Evolutionary conservation across 139 green algal species (phyloP).

Genomic region (Nannochloris sp.): DNA sequence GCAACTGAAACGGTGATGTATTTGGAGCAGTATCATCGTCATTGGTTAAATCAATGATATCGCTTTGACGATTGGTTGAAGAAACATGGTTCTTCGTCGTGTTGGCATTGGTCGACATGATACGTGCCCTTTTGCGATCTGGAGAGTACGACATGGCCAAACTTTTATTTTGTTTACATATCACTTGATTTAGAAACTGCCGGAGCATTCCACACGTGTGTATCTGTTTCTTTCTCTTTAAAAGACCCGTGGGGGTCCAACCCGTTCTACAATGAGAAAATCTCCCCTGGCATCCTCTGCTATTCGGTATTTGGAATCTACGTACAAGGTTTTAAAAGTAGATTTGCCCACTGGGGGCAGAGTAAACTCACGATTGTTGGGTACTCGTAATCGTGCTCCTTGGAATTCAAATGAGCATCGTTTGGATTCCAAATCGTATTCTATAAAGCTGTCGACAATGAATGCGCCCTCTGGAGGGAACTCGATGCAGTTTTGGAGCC

Average conservation of each 20-base stretch:
- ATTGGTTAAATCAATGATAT: no score
- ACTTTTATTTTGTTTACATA: no score
- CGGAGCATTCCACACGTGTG: neutral
- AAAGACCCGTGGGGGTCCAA: constrained; percentile 51
- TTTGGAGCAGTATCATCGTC: neutral
- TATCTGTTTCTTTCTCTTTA: neutral
- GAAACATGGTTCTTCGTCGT: no score
- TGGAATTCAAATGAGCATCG: constrained; percentile 68
- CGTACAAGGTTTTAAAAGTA: constrained; percentile 80
- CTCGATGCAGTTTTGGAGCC: constrained; percentile 79
- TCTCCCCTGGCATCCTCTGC: constrained; percentile 70
- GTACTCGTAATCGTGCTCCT: constrained; percentile 46
- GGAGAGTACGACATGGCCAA: no score
- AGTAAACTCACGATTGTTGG: constrained; percentile 16
- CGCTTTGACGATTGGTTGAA: no score
- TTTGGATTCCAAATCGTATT: constrained; percentile 14
- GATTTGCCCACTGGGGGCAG: constrained; percentile 74
- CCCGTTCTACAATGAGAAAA: constrained; percentile 50
- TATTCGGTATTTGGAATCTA: constrained; percentile 57
- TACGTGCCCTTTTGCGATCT: no score
- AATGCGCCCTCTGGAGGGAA: constrained; percentile 80
- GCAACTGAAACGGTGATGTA: constrained; percentile 10
- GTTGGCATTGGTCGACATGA: no score
- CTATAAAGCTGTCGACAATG: constrained; percentile 56
- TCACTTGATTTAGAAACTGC: neutral